phyloP scores from a whole-genome alignment of 2,329 filamentous ascomycete genomes.

The Harringtonia aguacate region DNA sequence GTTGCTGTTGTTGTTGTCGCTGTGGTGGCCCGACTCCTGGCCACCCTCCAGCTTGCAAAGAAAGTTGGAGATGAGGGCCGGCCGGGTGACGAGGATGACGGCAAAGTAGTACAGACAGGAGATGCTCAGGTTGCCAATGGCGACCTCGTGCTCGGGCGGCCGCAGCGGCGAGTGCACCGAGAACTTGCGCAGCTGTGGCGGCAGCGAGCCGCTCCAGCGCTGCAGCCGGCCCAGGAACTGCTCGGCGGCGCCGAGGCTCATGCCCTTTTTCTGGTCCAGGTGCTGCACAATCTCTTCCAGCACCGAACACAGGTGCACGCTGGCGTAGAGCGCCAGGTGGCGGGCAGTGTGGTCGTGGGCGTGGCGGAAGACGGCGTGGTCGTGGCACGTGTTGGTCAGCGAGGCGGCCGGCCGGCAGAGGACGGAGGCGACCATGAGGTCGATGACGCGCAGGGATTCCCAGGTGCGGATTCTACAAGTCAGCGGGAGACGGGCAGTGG shows the following conservation, averaged over 20 bases:
- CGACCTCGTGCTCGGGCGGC: not conserved
- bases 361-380: not conserved
- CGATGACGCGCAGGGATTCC: not conserved
- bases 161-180: not conserved
- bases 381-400: not conserved
- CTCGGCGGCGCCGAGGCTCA: not conserved
- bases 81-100: conserved; percentile 11
- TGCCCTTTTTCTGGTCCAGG: not conserved
- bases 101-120: conserved; percentile 12
- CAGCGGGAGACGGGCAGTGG: too few species aligned
- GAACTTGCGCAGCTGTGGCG: not conserved
- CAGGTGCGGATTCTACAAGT: not conserved
- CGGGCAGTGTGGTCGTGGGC: not conserved
- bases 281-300: not conserved
- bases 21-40: too few species aligned
- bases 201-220: conserved; percentile 1
- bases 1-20: too few species aligned
- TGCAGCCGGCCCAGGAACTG: not conserved
- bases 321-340: conserved; percentile 1
- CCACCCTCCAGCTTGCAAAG: conserved; percentile 5
- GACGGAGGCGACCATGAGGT: not conserved
- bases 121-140: conserved; percentile 9
- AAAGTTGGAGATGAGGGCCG: conserved; percentile 9
- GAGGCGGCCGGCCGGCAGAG: not conserved
- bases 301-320: not conserved